These are phyloP conservation scores for Fusarium coicis DNA, from an alignment of 2,329 filamentous ascomycete genomes.

Conservation along the genomic window DNA sequence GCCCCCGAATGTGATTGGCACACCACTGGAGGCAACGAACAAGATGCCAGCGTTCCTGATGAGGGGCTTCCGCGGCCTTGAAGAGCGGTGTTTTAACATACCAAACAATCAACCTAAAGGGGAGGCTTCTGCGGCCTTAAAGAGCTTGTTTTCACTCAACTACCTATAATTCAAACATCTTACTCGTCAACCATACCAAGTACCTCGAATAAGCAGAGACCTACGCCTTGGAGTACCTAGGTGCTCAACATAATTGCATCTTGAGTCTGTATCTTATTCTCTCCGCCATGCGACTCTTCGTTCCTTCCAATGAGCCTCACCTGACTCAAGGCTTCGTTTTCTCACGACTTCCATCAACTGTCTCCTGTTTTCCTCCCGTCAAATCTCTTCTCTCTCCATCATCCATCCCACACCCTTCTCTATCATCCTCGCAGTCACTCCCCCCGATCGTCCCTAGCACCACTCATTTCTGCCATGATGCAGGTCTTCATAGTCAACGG, in stretches of 20 bases:
- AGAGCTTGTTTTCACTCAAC: neutral
- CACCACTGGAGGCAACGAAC: neutral
- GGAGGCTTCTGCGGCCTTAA: neutral
- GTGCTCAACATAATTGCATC: neutral
- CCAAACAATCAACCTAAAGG: no score
- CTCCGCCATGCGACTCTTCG: neutral
- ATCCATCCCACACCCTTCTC: neutral
- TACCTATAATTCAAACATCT: neutral
- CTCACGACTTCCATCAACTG: neutral
- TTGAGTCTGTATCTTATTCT: neutral
- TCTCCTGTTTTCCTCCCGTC: neutral
- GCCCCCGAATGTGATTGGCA: neutral
- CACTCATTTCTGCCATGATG: neutral
- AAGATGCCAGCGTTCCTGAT: neutral
- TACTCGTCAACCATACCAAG: neutral
- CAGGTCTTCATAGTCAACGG: neutral
- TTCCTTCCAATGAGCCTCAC: neutral
- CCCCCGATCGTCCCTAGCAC: neutral
- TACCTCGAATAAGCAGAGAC: neutral
- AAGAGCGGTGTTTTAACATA: neutral
- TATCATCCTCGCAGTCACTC: neutral
- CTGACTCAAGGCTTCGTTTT: neutral
- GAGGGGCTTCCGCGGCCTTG: neutral
- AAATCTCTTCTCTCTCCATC: neutral
- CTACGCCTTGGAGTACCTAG: neutral